Evolutionary conservation across 371 early-diverging fungal species (phyloP), one percentile per base, ranked within the genome.

Genomic region (Mortierella sp.): DNA sequence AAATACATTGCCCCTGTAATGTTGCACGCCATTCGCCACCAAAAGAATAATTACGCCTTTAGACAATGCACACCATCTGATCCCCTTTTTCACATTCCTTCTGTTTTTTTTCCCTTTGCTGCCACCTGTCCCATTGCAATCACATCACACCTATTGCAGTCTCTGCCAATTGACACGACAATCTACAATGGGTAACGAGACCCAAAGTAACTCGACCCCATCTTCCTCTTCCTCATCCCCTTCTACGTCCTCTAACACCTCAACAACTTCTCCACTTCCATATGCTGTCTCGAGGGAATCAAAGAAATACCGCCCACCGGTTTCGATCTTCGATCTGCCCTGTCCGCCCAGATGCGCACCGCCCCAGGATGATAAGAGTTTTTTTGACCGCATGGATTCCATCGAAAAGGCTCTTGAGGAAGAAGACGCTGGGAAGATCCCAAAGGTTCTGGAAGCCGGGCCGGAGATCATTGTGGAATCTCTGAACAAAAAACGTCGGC

Each of bases 401-500:
- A 61, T 68, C n/a, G 59, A 69, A 49, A 52, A 54, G 47, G 62
- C 68, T 1, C 24, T 69, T 6, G 68, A 69, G 20, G 75, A 75
- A 10, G 75, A 75, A 39, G 66, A 75, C 14, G 61, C 60, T 8
- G 68, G 70, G 24, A 57, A 58, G 10, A 61, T 73, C 30, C 78
- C 73, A 1, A 68, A 55, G 12, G 58, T 54, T 11, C 70, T 78
- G 24, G 30, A 65, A 28, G 22, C 49, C 2, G 78, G 73, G n/a
- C 78, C 78, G 0, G 47, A 43, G 12, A 62, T 73, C 37, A 14
- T 61, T 1, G 70, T 78, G 8, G 54, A 68, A 39, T 78, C 78
- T 0, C 55, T 69, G 32, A 67, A 67, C 58, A 78, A 78, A 30
- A 70, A 70, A 37, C 69, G 73, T 10, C 57, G 66, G 26, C 32